These are phyloP conservation scores for Xerocomellus intermedius DNA, from an alignment of 768 basidiomycete genomes.

Conservation along the genomic window DNA sequence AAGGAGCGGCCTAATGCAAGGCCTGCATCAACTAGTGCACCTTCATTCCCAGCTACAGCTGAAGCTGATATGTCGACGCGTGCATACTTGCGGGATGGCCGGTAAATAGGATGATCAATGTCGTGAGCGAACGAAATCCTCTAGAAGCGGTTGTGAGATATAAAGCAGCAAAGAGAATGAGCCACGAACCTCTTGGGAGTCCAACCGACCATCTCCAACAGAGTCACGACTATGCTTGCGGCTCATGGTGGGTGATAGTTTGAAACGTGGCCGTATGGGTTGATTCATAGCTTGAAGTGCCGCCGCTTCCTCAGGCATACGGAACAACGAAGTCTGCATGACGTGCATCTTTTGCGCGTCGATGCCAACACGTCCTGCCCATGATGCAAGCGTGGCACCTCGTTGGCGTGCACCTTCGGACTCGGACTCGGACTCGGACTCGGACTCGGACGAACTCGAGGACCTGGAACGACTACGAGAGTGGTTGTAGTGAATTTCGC, in stretches of 20 bases:
- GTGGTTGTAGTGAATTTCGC: constrained; percentile 48
- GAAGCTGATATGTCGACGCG: constrained; percentile 71
- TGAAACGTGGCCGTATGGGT: constrained; percentile 34
- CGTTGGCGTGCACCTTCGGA: constrained; percentile 17
- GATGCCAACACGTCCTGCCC: constrained; percentile 72
- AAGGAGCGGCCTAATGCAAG: constrained; percentile 85
- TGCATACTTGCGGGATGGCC: constrained; percentile 79
- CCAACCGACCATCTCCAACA: constrained; percentile 66
- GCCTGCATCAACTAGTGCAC: constrained; percentile 73
- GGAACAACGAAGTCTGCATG: constrained; percentile 89
- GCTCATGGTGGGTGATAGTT: constrained; percentile 41
- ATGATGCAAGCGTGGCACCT: constrained; percentile 57
- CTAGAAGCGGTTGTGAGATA: constrained; percentile 36
- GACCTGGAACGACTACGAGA: constrained; percentile 36
- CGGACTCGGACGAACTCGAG: constrained; percentile 26
- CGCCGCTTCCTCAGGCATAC: constrained; percentile 70
- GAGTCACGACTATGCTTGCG: constrained; percentile 80
- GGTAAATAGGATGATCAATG: constrained; percentile 61
- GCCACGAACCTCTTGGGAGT: constrained; percentile 57
- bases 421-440: background rate
- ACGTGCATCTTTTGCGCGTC: constrained; percentile 88
- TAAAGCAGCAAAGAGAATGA: background rate
- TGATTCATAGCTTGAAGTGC: constrained; percentile 56
- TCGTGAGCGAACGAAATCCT: constrained; percentile 78
- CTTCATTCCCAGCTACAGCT: constrained; percentile 61